Conservation (phyloP, 805 yeast genomes). For the Maudiozyma saulgeensis region DNA sequence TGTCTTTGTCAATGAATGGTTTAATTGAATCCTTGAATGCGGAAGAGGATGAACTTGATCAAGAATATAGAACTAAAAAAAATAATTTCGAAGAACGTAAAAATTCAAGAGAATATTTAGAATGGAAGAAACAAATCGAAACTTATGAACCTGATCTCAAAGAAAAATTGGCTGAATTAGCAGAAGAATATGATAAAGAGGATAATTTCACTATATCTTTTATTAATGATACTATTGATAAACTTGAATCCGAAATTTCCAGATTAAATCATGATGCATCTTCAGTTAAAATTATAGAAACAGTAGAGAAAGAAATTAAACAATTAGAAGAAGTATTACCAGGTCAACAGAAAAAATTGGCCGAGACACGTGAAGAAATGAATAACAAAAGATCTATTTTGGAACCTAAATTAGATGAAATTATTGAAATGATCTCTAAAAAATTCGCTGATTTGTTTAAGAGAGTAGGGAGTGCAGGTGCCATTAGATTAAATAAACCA, state of each 20-base stretch:
- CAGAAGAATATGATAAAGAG: constrained; percentile 30
- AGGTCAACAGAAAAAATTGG: constrained; percentile 12
- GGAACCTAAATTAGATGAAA: constrained; percentile 50
- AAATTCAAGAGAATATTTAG: constrained; percentile 19
- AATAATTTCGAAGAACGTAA: constrained; percentile 19
- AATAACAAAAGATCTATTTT: constrained; percentile 36
- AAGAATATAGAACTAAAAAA: constrained; percentile 24
- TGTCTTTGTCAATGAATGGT: constrained; percentile 24
- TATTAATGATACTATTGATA: constrained; percentile 34
- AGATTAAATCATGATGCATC: constrained; percentile 32
- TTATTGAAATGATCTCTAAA: constrained; percentile 47
- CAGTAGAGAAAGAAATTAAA: constrained; percentile 18
- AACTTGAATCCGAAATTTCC: constrained; percentile 38
- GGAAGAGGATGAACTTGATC: constrained; percentile 21
- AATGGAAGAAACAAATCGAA: constrained; percentile 24
- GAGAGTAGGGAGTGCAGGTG: constrained; percentile 82
- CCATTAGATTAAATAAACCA: constrained; percentile 47
- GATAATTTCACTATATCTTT: constrained; percentile 32
- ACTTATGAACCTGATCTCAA: constrained; percentile 34
- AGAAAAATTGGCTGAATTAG: constrained; percentile 32
- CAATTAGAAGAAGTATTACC: constrained; percentile 18
- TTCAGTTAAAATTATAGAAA: constrained; percentile 28
- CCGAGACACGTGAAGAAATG: constrained; percentile 31
- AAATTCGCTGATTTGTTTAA: constrained; percentile 60
- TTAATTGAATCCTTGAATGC: constrained; percentile 25